Conservation (phyloP, 805 yeast genomes). For the Barnettozyma sp. region DNA sequence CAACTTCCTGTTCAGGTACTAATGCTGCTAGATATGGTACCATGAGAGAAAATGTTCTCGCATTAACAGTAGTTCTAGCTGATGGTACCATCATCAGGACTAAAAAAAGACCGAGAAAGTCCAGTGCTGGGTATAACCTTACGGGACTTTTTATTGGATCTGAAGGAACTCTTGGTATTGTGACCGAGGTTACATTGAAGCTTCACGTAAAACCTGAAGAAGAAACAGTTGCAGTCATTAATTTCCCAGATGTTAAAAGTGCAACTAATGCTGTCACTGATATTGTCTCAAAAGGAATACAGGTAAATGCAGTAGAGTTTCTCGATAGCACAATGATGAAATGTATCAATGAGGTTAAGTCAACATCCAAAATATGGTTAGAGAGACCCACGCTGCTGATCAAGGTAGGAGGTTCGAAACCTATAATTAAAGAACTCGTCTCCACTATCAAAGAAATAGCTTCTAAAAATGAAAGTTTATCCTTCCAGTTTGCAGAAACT, state of each 20-base stretch:
- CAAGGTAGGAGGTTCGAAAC: slow-evolving; percentile 50
- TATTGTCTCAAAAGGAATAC: slow-evolving; percentile 54
- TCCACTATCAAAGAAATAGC: slow-evolving; percentile 45
- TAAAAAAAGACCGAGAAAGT: slow-evolving; percentile 64
- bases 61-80: slow-evolving; percentile 67
- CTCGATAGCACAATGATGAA: slow-evolving; percentile 68
- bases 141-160: slow-evolving; percentile 71
- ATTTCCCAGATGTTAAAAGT: slow-evolving; percentile 59
- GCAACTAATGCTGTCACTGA: slow-evolving; percentile 67
- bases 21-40: slow-evolving; percentile 77
- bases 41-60: slow-evolving; percentile 65
- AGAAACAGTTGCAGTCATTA: slow-evolving; percentile 63
- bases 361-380: slow-evolving; percentile 45
- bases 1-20: slow-evolving; percentile 75
- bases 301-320: slow-evolving; percentile 68
- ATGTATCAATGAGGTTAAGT: slow-evolving; percentile 51
- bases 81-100: slow-evolving; percentile 78
- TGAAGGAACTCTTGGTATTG: slow-evolving; percentile 75
- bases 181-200: slow-evolving; percentile 70
- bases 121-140: slow-evolving; percentile 74
- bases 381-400: slow-evolving; percentile 58
- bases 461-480: slow-evolving; percentile 42
- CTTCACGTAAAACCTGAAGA: slow-evolving; percentile 56
- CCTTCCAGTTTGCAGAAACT: slow-evolving; percentile 57
- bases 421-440: slow-evolving; percentile 42